Base-by-base conservation (phyloP, 352 stramenopile species). In the Peronospora farinosa region DNA sequence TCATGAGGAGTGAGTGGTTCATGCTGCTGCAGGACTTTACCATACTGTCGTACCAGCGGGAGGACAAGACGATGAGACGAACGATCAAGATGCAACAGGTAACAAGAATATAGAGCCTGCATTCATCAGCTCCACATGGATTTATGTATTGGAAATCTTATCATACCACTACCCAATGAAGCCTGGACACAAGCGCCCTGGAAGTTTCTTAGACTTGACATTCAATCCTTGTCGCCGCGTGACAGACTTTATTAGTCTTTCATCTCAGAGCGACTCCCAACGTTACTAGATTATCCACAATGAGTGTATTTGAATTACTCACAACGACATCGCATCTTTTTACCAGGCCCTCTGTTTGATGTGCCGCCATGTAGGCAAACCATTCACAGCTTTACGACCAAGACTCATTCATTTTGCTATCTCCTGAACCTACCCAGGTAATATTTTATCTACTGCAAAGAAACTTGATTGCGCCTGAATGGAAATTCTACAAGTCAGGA, bases 41-140 rank as follows among this genome's bases (percentile, higher is more conserved):
- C 90, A 97, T 62, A 97, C 90, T 6, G 65, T 97, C 0, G 84
- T 97, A 2, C 65, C 96, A 1, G 94, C 81, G 1, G 85, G 86
- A 11, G 80, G 78, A 2, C 80, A 73, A 37, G 82, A 95, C 0
- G 65, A 79, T 5, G 69, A 86, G 7, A 69, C 65, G 31, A 58
- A 54, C 11, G 57, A 68, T 2, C 60, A 70, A 54, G 60, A 63
- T 0, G 19, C 41, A 13, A 31, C 9, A 2, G 21, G 25, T 0
- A 58, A 31, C 25, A 31, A 60, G 15, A 58, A 61, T 28, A 32
- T n/a, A 43, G 56, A 67, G 6, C n/a, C 6, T 10, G 33, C 23
- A 47, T 54, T 2, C 11, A 4, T 42, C 38, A 12, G 10, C 15
- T 16, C 10, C n/a, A 17, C 54, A 43, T 47, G 47, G 39, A 15